These are phyloP conservation scores for Paramecium sonneborni DNA, from an alignment of 73 alveolate genomes.

Conservation along the genomic window DNA sequence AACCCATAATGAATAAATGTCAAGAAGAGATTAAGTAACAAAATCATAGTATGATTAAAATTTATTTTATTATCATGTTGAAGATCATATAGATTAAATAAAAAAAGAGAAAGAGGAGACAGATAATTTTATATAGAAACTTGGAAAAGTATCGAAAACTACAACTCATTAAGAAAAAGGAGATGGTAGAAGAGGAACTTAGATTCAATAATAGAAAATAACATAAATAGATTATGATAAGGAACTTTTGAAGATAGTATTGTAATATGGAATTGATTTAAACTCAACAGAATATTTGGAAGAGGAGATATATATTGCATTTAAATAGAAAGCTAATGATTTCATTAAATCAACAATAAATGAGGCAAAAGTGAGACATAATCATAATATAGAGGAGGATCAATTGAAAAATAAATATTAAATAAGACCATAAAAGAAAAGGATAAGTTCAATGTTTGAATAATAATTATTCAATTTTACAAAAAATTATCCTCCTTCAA, in stretches of 20 bases:
- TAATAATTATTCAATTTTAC: background rate
- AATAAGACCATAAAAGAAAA: background rate
- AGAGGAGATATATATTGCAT: background rate
- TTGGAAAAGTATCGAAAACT: background rate
- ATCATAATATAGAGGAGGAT: background rate
- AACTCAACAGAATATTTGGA: background rate
- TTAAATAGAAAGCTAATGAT: background rate
- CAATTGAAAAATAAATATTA: background rate
- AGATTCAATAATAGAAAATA: background rate
- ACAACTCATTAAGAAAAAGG: background rate
- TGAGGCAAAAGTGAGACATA: background rate
- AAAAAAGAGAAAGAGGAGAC: conserved; percentile 1
- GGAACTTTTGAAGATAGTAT: background rate
- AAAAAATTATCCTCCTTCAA: background rate
- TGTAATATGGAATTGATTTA: background rate
- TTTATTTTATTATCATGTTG: background rate
- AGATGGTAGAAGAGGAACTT: background rate
- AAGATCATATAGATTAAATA: background rate
- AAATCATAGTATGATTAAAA: background rate
- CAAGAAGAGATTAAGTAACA: background rate
- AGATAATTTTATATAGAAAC: background rate
- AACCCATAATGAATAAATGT: background rate
- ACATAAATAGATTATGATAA: background rate
- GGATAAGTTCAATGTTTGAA: conserved; percentile 1
- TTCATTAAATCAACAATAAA: background rate